A percentile compares a stretch with the other conserved stretches of the same genome.
phyloP scores from a whole-genome alignment of 306 rosid genomes.

The Quercus wislizeni region DNA sequence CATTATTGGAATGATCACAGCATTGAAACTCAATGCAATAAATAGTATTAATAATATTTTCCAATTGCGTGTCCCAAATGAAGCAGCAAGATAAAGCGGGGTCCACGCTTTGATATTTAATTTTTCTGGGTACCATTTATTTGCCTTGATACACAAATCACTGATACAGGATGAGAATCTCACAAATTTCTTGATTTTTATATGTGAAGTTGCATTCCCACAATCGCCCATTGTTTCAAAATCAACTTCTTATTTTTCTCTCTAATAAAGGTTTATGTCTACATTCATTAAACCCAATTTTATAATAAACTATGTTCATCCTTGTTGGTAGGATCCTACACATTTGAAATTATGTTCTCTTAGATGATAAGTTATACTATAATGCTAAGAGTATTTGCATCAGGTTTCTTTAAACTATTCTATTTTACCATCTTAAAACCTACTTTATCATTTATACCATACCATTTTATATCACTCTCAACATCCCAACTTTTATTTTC shows the following conservation, averaged over 20 bases:
- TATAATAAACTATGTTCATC: too few relatives aligned
- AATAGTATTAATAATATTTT: background rate
- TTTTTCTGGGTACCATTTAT: background rate
- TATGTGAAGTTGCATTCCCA: background rate
- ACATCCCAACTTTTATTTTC: too few relatives aligned
- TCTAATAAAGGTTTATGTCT: background rate
- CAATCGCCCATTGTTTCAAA: background rate
- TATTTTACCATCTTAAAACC: too few relatives aligned
- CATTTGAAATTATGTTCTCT: too few relatives aligned
- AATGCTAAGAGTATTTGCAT: too few relatives aligned
- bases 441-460: too few relatives aligned
- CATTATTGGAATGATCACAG: slow-evolving; percentile 6
- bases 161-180: slow-evolving; percentile 4
- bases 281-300: background rate
- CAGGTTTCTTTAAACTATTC: too few relatives aligned
- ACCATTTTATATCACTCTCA: too few relatives aligned
- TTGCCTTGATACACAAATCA: background rate
- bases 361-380: too few relatives aligned
- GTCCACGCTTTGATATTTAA: background rate
- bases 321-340: too few relatives aligned
- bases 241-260: background rate
- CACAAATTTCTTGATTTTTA: background rate
- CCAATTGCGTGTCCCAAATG: background rate
- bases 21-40: background rate
- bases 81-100: background rate